These are phyloP conservation scores for Sapria himalayana DNA, from an alignment of 345 rosid species.

Conservation along the genomic window DNA sequence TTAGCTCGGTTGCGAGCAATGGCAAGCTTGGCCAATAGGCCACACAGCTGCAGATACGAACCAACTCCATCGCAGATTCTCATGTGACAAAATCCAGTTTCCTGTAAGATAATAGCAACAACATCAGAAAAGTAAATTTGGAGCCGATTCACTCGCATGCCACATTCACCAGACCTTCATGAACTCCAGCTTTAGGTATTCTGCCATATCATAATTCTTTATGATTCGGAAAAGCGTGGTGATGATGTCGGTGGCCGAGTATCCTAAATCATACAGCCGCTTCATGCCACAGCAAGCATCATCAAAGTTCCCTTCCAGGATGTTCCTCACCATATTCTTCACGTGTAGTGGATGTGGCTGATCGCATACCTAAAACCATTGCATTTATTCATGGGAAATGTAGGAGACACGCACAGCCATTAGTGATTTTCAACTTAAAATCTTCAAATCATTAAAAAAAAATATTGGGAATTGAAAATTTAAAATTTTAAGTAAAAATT, in stretches of 20 bases:
- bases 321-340: constrained; percentile 67
- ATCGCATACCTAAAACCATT: constrained; percentile 53
- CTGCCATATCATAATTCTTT: constrained; percentile 83
- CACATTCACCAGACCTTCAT: constrained; percentile 40
- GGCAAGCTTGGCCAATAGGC: constrained; percentile 78
- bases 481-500: too few species aligned
- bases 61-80: constrained; percentile 95
- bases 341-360: constrained; percentile 96
- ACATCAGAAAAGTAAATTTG: background rate
- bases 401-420: background rate
- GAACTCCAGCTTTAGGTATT: constrained; percentile 79
- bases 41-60: constrained; percentile 84
- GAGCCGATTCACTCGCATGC: background rate
- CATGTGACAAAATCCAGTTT: constrained; percentile 94
- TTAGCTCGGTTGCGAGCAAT: constrained; percentile 56
- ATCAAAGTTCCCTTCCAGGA: constrained; percentile 72
- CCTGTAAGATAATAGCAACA: constrained; percentile 23
- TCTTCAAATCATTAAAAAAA: too few species aligned
- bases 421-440: background rate
- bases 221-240: constrained; percentile 82
- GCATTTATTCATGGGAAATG: background rate
- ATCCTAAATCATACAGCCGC: constrained; percentile 80
- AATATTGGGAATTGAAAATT: too few species aligned
- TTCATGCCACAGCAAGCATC: constrained; percentile 73
- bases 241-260: constrained; percentile 93